A percentile compares a stretch with the other conserved stretches of the same genome.
phyloP scores from a whole-genome alignment of 306 rosid species.

The Pueraria montana region DNA sequence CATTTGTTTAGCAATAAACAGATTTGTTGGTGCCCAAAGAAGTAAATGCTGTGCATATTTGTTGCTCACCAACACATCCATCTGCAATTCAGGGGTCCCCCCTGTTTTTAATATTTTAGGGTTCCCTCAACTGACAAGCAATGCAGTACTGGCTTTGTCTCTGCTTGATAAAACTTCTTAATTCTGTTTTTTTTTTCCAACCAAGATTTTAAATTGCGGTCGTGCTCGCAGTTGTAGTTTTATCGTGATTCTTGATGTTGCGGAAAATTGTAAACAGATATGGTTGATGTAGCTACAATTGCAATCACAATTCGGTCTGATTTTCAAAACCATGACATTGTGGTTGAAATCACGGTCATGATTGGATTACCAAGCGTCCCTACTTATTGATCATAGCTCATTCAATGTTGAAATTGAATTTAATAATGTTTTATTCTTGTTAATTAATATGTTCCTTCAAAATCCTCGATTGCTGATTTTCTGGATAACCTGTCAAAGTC shows the following conservation, averaged over 20 bases:
- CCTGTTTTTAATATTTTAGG: constrained; percentile 44
- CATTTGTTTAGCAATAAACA: constrained; percentile 44
- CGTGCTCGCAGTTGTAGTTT: neutral
- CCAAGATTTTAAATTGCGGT: neutral
- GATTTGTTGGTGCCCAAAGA: constrained; percentile 41
- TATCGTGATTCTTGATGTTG: neutral
- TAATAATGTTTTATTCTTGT: constrained; percentile 2
- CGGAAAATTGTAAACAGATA: neutral
- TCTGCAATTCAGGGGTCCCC: constrained; percentile 53
- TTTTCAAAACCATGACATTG: neutral
- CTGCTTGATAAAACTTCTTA: constrained; percentile 6
- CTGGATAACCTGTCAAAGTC: neutral
- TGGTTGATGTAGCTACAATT: neutral
- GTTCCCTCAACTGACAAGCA: constrained; percentile 42
- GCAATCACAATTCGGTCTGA: neutral
- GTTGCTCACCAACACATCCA: constrained; percentile 63
- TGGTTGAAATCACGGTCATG: neutral
- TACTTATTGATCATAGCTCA: constrained; percentile 21
- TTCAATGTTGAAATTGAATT: neutral
- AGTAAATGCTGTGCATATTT: constrained; percentile 58
- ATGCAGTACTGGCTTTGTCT: constrained; percentile 45
- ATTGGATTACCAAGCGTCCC: neutral
- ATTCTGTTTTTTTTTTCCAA: neutral
- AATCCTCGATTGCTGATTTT: neutral
- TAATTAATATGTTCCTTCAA: neutral